Percentiles rank a stretch among this genome's conserved stretches.
Conservation (phyloP, 139 green algal species). For the Coelastrella sp. region DNA sequence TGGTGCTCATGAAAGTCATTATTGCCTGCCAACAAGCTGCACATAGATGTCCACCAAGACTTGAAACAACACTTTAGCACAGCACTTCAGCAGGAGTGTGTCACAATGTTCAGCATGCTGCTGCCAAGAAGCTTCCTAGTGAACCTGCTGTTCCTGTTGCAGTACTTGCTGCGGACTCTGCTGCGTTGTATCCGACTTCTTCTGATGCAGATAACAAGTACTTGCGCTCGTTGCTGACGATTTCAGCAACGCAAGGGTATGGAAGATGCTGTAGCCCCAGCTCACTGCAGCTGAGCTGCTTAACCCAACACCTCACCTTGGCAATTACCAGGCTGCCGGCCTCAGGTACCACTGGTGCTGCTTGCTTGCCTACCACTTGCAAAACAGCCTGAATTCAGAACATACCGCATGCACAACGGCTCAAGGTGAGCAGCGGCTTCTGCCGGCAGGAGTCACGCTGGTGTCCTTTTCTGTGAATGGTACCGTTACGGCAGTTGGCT, state of each 20-base stretch:
- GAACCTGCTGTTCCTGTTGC: background rate
- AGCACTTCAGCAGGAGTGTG: too few species aligned
- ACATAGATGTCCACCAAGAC: too few species aligned
- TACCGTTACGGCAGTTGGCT: background rate
- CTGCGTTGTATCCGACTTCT: too few species aligned
- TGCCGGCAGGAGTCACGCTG: too few species aligned
- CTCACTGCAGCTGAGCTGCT: background rate
- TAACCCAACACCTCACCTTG: background rate
- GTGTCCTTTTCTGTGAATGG: too few species aligned
- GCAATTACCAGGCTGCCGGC: slow-evolving; percentile 20
- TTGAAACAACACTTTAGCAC: too few species aligned
- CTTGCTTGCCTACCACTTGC: background rate
- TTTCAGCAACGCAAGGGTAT: background rate
- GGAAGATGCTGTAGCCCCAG: background rate
- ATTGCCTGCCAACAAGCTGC: too few species aligned
- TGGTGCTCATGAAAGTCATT: too few species aligned
- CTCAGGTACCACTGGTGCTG: slow-evolving; percentile 42
- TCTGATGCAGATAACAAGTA: too few species aligned
- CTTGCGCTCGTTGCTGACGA: too few species aligned
- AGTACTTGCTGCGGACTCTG: background rate
- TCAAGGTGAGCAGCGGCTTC: background rate
- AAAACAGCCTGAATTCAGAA: slow-evolving; percentile 2
- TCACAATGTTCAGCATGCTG: too few species aligned
- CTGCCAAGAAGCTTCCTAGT: too few species aligned
- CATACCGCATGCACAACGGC: background rate